phyloP scores from a whole-genome alignment of 2,329 filamentous ascomycete species.

The Claviceps monticola region DNA sequence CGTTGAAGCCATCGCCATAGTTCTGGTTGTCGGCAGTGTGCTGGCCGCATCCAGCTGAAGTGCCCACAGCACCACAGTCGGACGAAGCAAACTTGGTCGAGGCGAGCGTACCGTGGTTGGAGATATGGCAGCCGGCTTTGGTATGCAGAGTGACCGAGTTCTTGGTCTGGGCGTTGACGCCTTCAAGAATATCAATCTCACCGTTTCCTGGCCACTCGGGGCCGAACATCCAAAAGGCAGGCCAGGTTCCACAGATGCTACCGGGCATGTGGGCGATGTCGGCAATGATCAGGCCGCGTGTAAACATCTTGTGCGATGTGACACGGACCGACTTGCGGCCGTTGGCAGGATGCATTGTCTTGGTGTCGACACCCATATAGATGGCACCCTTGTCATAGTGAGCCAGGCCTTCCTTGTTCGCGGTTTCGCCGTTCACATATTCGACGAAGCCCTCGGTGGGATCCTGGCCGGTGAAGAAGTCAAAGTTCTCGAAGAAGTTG shows the following conservation, averaged over 20 bases:
- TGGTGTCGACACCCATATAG: constrained; percentile 57
- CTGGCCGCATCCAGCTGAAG: constrained; percentile 46
- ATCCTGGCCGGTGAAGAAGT: constrained; percentile 44
- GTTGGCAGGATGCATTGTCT: constrained; percentile 35
- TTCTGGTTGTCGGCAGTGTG: constrained; percentile 34
- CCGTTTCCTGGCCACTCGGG: constrained; percentile 55
- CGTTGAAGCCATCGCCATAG: constrained; percentile 61
- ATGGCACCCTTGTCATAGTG: constrained; percentile 40
- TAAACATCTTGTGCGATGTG: constrained; percentile 51
- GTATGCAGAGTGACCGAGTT: constrained; percentile 60
- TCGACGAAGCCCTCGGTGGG: constrained; percentile 64
- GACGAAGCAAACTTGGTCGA: constrained; percentile 30
- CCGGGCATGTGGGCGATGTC: constrained; percentile 68
- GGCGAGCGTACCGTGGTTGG: constrained; percentile 30
- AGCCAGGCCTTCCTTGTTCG: constrained; percentile 44
- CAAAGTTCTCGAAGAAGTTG: constrained; percentile 44
- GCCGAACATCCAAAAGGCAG: constrained; percentile 57
- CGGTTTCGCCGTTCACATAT: constrained; percentile 47
- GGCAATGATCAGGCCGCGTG: constrained; percentile 54
- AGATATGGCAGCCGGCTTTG: constrained; percentile 41
- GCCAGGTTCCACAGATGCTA: constrained; percentile 59
- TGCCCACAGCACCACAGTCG: constrained; percentile 44
- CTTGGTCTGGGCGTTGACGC: constrained; percentile 47
- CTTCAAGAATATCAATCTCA: constrained; percentile 73
- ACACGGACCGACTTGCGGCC: constrained; percentile 62